Conservation (phyloP, 208 protist genomes). For the Dictyostelium gargantuum region DNA sequence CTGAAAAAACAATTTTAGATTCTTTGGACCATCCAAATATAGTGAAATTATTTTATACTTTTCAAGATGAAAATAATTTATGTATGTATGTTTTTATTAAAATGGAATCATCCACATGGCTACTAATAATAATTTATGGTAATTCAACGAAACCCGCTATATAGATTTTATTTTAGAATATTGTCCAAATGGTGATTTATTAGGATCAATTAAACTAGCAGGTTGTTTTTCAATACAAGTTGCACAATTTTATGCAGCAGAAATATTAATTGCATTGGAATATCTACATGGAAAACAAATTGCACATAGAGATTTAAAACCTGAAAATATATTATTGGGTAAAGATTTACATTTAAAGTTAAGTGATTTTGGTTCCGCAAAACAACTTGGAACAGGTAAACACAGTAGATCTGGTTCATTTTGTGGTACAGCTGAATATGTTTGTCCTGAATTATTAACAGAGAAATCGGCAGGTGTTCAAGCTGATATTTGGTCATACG, state of each 20-base stretch:
- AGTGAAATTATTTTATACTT: conserved; percentile 76
- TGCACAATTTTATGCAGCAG: conserved; percentile 67
- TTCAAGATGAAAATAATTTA: conserved; percentile 69
- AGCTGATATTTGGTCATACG: conserved; percentile 78
- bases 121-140: no score
- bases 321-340: conserved; percentile 68
- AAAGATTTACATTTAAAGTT: conserved; percentile 56
- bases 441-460: conserved; percentile 73
- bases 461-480: conserved; percentile 29
- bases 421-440: conserved; percentile 77
- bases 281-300: conserved; percentile 81
- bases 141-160: no score
- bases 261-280: conserved; percentile 81
- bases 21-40: conserved; percentile 74
- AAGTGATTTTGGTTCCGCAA: conserved; percentile 67
- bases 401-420: conserved; percentile 65
- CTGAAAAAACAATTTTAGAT: conserved; percentile 73
- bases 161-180: conserved; percentile 77
- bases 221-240: conserved; percentile 53
- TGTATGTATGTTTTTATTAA: conserved; percentile 42
- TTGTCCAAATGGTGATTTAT: conserved; percentile 72
- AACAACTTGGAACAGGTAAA: neutral
- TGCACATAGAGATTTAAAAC: conserved; percentile 81
- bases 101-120: no score
- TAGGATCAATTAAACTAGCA: conserved; percentile 5